Conservation (phyloP, 768 basidiomycete species). For the Tulasnella sp. region DNA sequence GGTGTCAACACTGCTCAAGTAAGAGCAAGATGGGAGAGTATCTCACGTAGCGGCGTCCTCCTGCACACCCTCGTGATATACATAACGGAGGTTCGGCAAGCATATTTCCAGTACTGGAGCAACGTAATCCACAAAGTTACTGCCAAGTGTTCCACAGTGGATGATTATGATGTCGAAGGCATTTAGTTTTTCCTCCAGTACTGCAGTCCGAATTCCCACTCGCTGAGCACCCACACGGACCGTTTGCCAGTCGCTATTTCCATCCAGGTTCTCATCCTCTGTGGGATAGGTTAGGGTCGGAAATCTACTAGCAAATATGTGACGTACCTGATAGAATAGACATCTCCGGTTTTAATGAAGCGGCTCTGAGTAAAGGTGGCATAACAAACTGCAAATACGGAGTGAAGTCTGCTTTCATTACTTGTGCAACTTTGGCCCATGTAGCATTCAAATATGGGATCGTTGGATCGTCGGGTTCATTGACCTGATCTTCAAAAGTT, state of each 20-base stretch:
- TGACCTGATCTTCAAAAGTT: conserved; percentile 21
- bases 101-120: conserved; percentile 58
- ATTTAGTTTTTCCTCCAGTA: conserved; percentile 76
- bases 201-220: conserved; percentile 63
- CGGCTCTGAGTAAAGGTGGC: conserved; percentile 60
- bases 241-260: conserved; percentile 68
- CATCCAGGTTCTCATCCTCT: conserved; percentile 42
- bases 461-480: conserved; percentile 63
- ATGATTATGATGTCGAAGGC: conserved; percentile 80
- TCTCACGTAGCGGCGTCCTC: conserved; percentile 63
- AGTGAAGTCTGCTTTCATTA: conserved; percentile 71
- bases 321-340: conserved; percentile 47
- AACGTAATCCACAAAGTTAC: conserved; percentile 59
- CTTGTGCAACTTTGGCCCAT: conserved; percentile 82
- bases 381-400: conserved; percentile 78
- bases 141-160: conserved; percentile 55
- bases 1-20: background rate
- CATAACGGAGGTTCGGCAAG: conserved; percentile 56
- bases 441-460: conserved; percentile 63
- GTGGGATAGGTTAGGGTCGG: background rate
- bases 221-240: conserved; percentile 64
- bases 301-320: conserved; percentile 3
- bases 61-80: conserved; percentile 74
- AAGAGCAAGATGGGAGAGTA: background rate
- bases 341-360: conserved; percentile 68